Percentiles rank a stretch among this genome's conserved stretches.
phyloP scores from a whole-genome alignment of 1,284 basidiomycete genomes.

The Anthracocystis walkeri region DNA sequence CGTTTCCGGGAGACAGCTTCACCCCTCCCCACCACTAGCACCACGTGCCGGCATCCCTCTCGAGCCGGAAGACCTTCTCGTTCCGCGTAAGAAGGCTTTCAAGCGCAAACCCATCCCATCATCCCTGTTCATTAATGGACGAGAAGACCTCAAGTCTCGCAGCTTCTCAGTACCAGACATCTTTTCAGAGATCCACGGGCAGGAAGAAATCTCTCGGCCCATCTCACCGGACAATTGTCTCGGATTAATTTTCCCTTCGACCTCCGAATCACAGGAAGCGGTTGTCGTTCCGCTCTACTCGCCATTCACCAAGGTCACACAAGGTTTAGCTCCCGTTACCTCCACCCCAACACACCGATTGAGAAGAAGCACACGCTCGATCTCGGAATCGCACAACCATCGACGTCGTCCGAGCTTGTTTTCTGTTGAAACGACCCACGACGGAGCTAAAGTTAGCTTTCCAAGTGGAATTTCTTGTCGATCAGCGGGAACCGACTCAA shows the following conservation, averaged over 20 bases:
- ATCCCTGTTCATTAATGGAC: constrained; percentile 10
- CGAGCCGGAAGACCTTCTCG: background rate
- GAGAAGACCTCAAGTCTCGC: background rate
- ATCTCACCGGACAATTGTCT: constrained; percentile 8
- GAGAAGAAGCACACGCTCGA: constrained; percentile 22
- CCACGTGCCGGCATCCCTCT: background rate
- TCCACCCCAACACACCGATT: constrained; percentile 2
- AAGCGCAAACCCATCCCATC: constrained; percentile 29
- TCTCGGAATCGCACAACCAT: constrained; percentile 16
- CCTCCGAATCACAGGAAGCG: background rate
- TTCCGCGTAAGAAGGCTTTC: constrained; percentile 4
- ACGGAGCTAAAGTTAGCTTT: background rate
- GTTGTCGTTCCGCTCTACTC: background rate
- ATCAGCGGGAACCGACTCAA: background rate
- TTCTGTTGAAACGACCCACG: background rate
- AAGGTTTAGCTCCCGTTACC: background rate
- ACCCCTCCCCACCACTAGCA: constrained; percentile 9
- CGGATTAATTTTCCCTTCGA: constrained; percentile 9
- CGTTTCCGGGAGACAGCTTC: background rate
- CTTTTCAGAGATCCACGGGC: background rate
- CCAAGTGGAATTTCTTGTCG: background rate
- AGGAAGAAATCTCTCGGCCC: background rate
- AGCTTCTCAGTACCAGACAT: constrained; percentile 16
- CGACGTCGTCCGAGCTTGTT: background rate
- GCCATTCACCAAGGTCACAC: background rate